Evolutionary conservation across 352 stramenopile species (phyloP).

Genomic region (Phytophthora melonis): DNA sequence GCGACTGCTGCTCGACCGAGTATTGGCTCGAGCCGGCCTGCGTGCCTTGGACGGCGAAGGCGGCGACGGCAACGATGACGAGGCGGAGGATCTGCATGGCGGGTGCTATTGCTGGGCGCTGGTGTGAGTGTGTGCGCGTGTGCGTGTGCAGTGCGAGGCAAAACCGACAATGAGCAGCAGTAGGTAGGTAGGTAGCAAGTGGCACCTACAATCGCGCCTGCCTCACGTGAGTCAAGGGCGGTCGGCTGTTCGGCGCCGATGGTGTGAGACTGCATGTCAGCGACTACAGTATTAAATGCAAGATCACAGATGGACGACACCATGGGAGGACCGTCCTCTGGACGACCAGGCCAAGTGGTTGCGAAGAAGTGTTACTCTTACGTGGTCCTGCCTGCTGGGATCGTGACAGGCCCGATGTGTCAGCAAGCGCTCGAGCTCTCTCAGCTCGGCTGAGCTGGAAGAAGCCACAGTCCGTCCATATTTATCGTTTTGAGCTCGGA

Average conservation of each 20-base stretch:
- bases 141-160: slow-evolving; percentile 20
- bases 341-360: slow-evolving; percentile 11
- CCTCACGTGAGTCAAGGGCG: too few relatives aligned
- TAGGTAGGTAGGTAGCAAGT: neutral
- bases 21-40: slow-evolving; percentile 28
- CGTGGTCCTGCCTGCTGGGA: too few relatives aligned
- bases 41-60: slow-evolving; percentile 40
- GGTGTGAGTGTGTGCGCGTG: too few relatives aligned
- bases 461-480: too few relatives aligned
- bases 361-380: slow-evolving; percentile 2
- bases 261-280: neutral
- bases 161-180: slow-evolving; percentile 31
- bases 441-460: too few relatives aligned
- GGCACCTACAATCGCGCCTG: too few relatives aligned
- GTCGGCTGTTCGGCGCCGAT: too few relatives aligned
- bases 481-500: too few relatives aligned
- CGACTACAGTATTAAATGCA: too few relatives aligned
- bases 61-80: slow-evolving; percentile 24
- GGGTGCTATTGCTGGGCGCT: neutral
- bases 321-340: too few relatives aligned
- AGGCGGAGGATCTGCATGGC: slow-evolving; percentile 34
- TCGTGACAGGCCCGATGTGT: too few relatives aligned
- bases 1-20: neutral
- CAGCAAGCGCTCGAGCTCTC: too few relatives aligned
- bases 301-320: neutral